These are phyloP conservation scores for Dictyostelium purpureum DNA, from an alignment of 78 protist genomes.

Conservation along the genomic window DNA sequence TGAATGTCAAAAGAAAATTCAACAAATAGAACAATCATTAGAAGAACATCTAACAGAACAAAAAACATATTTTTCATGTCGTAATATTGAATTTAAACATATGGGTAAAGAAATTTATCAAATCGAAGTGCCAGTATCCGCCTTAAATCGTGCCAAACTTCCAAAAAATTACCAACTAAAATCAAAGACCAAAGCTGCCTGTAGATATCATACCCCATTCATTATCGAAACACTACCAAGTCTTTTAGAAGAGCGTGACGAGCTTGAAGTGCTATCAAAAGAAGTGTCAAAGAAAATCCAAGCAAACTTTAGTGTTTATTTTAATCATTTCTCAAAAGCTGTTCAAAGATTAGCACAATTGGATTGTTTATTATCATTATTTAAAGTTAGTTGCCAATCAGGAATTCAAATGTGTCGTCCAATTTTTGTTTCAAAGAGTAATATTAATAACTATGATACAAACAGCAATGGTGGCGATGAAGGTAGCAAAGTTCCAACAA, in stretches of 20 bases:
- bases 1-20: neutral
- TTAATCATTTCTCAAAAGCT: neutral
- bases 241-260: slow-evolving; percentile 47
- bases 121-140: slow-evolving; percentile 12
- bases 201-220: slow-evolving; percentile 53
- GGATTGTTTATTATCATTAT: slow-evolving; percentile 38
- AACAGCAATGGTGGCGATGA: neutral
- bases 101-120: slow-evolving; percentile 73
- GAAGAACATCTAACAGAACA: slow-evolving; percentile 20
- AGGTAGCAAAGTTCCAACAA: neutral
- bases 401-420: slow-evolving; percentile 47
- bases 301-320: neutral
- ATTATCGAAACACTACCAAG: neutral
- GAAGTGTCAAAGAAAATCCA: slow-evolving; percentile 10
- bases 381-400: slow-evolving; percentile 34
- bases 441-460: no score
- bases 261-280: neutral
- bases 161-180: neutral
- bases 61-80: neutral
- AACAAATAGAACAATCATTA: neutral
- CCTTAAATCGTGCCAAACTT: neutral
- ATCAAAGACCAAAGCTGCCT: neutral
- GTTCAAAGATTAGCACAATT: slow-evolving; percentile 6
- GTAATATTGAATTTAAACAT: slow-evolving; percentile 7
- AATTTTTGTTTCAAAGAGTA: neutral